These are phyloP conservation scores for Hypoxylon perforatum DNA, from an alignment of 495 filamentous ascomycete genomes.

Conservation along the genomic window DNA sequence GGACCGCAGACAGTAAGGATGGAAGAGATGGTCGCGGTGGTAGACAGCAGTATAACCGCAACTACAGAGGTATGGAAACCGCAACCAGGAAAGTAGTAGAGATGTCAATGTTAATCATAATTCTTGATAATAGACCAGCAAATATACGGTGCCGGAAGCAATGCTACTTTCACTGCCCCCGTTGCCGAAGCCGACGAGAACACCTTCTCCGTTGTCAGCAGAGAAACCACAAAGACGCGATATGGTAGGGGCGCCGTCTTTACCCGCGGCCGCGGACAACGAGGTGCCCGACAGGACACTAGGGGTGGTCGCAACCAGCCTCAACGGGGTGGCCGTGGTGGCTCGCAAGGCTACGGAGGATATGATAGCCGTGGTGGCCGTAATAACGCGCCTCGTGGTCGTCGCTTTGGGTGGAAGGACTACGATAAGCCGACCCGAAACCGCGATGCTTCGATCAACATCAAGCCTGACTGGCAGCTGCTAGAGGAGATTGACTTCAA, in stretches of 20 bases:
- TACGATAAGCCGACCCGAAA: constrained; percentile 98
- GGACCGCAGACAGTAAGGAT: constrained; percentile 95
- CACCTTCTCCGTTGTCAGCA: constrained; percentile 96
- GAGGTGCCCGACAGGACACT: constrained; percentile 77
- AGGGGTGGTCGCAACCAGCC: constrained; percentile 71
- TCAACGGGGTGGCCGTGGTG: constrained; percentile 57
- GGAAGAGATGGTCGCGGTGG: constrained; percentile 77
- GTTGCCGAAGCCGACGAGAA: constrained; percentile 88
- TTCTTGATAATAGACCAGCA: constrained; percentile 78
- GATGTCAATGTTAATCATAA: constrained; percentile 23
- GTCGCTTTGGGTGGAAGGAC: constrained; percentile 98
- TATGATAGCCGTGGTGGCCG: constrained; percentile 74
- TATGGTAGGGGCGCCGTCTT: constrained; percentile 93
- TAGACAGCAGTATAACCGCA: constrained; percentile 87
- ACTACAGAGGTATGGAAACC: constrained; percentile 79
- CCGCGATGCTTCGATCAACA: constrained; percentile 91
- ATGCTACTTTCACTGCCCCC: constrained; percentile 87
- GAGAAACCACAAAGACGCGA: constrained; percentile 82
- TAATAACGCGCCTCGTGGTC: constrained; percentile 68
- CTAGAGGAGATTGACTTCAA: constrained; percentile 99
- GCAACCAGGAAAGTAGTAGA: neutral
- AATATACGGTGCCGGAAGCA: constrained; percentile 91
- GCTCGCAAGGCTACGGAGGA: constrained; percentile 58
- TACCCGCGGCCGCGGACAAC: constrained; percentile 82
- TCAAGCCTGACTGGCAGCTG: constrained; percentile 94